Percentiles rank a stretch among this genome's conserved stretches.
Evolutionary conservation across 1,284 basidiomycete genomes (phyloP).

Genomic region (Ceratobasidium sp.): DNA sequence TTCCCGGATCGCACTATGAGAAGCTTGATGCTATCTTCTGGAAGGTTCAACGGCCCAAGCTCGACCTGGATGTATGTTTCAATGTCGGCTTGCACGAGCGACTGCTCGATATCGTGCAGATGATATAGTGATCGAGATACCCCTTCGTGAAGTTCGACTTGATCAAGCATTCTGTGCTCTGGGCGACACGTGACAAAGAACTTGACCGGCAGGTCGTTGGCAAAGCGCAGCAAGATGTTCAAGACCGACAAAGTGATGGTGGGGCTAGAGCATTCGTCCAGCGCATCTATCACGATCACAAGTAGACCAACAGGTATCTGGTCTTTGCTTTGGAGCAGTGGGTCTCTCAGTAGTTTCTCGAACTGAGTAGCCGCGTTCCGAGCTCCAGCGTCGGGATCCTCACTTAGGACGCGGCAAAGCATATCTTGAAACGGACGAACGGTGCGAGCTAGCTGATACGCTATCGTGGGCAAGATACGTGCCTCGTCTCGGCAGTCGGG

Average conservation of each 20-base stretch:
- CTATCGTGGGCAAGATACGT: conserved; percentile 46
- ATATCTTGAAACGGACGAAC: background rate
- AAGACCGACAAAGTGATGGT: background rate
- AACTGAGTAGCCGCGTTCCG: conserved; percentile 51
- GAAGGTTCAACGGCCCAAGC: background rate
- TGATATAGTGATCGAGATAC: background rate
- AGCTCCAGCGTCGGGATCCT: conserved; percentile 49
- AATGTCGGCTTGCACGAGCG: conserved; percentile 40
- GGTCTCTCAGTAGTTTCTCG: conserved; percentile 48
- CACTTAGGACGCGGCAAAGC: background rate
- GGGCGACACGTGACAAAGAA: conserved; percentile 20
- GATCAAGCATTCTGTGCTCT: background rate
- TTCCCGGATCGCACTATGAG: background rate
- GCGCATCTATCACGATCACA: conserved; percentile 50
- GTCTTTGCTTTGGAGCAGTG: background rate
- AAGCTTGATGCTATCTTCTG: background rate
- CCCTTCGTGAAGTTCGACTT: background rate
- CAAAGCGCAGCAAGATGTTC: background rate
- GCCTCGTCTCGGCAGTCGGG: conserved; percentile 48
- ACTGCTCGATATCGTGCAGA: conserved; percentile 29
- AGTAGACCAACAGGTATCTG: background rate
- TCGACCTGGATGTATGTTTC: conserved; percentile 3
- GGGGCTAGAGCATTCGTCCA: conserved; percentile 8
- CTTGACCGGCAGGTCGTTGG: background rate
- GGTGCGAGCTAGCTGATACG: conserved; percentile 52